Conservation (phyloP, 345 rosid genomes). For the Bruguiera gymnorhiza region DNA sequence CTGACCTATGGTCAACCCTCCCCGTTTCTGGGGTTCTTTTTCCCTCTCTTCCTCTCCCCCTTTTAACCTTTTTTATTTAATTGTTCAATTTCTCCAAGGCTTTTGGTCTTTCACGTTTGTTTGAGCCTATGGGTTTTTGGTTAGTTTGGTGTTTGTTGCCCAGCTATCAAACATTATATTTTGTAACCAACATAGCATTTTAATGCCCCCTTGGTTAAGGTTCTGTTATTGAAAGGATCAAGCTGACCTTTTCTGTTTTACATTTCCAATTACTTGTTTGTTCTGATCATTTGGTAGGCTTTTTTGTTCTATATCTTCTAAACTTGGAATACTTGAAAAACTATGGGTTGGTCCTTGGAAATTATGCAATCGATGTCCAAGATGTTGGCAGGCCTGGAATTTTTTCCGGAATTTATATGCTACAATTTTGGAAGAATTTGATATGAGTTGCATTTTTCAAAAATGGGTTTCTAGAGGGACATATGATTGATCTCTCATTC, state of each 20-base stretch:
- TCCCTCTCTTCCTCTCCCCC: neutral
- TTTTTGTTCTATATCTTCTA: neutral
- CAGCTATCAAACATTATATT: neutral
- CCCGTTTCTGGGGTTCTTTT: neutral
- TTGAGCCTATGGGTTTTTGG: neutral
- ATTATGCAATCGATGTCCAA: neutral
- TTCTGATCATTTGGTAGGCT: no score
- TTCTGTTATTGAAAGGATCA: neutral
- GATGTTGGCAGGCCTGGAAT: no score
- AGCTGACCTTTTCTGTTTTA: neutral
- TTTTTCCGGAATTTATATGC: no score
- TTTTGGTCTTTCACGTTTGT: neutral
- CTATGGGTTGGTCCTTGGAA: neutral
- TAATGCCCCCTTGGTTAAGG: neutral
- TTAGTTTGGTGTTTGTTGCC: slow-evolving; percentile 2
- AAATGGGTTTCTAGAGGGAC: no score
- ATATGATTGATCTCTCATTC: no score
- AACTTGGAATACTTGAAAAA: neutral
- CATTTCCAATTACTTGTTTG: neutral
- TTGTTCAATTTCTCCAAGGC: neutral
- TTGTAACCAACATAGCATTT: neutral
- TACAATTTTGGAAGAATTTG: no score
- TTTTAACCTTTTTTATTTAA: neutral
- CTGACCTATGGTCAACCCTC: no score
- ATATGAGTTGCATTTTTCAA: no score